Percentiles rank a stretch among this genome's conserved stretches.
These are phyloP conservation scores for Stemphylium lycopersici DNA, from an alignment of 2,329 filamentous ascomycete genomes.

Conservation along the genomic window DNA sequence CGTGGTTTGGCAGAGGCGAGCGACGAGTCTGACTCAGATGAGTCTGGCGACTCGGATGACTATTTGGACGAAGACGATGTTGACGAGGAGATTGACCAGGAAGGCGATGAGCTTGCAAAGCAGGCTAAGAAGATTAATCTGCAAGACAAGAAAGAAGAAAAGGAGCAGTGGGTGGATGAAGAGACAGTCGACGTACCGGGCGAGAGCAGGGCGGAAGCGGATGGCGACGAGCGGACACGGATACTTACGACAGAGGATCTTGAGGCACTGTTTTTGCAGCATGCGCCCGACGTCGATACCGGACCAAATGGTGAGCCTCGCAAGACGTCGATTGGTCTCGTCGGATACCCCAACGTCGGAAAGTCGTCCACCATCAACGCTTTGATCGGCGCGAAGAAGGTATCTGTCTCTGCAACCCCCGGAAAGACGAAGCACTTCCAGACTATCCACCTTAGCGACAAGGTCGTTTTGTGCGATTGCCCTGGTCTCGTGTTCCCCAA, in stretches of 20 bases:
- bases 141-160: constrained; percentile 51
- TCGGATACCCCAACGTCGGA: constrained; percentile 98
- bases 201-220: constrained; percentile 41
- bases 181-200: constrained; percentile 48
- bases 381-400: constrained; percentile 97
- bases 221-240: constrained; percentile 59
- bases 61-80: constrained; percentile 53
- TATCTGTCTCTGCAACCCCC: constrained; percentile 94
- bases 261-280: constrained; percentile 82
- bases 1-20: constrained; percentile 62
- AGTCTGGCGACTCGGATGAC: constrained; percentile 26
- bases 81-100: constrained; percentile 52
- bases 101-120: constrained; percentile 57
- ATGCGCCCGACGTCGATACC: constrained; percentile 66
- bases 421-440: constrained; percentile 99
- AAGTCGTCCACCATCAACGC: constrained; percentile 99
- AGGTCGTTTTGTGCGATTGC: constrained; percentile 94
- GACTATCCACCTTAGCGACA: constrained; percentile 90
- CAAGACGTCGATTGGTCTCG: constrained; percentile 89
- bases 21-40: constrained; percentile 39
- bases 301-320: constrained; percentile 56
- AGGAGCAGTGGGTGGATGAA: constrained; percentile 50
- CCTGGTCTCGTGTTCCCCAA: constrained; percentile 98
- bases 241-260: constrained; percentile 94
- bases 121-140: constrained; percentile 55